Percentiles rank a stretch among this genome's conserved stretches.
phyloP scores from a whole-genome alignment of 2,329 filamentous ascomycete species.

The Ceratocystis huliohia region DNA sequence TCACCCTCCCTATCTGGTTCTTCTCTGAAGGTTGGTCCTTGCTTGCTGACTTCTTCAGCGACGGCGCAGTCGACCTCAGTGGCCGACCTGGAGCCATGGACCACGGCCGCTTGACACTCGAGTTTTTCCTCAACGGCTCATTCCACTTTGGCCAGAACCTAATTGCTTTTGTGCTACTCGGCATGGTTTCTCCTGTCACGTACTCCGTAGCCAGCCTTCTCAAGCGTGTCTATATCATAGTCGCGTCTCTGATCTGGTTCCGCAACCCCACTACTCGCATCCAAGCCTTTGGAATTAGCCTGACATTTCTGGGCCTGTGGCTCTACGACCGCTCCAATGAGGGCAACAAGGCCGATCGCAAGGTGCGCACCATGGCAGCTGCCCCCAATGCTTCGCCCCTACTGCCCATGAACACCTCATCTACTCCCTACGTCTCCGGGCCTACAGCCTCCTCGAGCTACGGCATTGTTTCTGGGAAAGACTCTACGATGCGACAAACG shows the following conservation, averaged over 20 bases:
- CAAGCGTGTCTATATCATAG: slow-evolving; percentile 94
- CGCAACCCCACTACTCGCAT: slow-evolving; percentile 72
- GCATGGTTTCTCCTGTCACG: slow-evolving; percentile 88
- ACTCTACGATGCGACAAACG: slow-evolving; percentile 1
- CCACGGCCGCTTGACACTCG: slow-evolving; percentile 60
- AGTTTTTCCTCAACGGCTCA: slow-evolving; percentile 92
- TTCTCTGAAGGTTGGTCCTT: slow-evolving; percentile 76
- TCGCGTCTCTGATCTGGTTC: slow-evolving; percentile 93
- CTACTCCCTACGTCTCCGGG: background rate
- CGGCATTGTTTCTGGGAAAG: slow-evolving; percentile 2
- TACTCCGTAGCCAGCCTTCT: slow-evolving; percentile 94
- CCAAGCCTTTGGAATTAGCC: slow-evolving; percentile 70
- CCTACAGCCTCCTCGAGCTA: slow-evolving; percentile 12
- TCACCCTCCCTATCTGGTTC: slow-evolving; percentile 86
- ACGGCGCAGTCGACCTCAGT: slow-evolving; percentile 58
- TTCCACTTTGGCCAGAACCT: slow-evolving; percentile 97
- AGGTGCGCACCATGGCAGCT: slow-evolving; percentile 52
- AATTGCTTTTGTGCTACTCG: slow-evolving; percentile 81
- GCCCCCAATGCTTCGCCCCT: slow-evolving; percentile 35
- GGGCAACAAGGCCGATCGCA: slow-evolving; percentile 74
- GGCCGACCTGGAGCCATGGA: slow-evolving; percentile 55
- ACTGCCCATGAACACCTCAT: slow-evolving; percentile 43
- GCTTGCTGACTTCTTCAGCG: slow-evolving; percentile 62
- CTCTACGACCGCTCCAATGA: slow-evolving; percentile 89
- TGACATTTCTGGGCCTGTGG: slow-evolving; percentile 88